A percentile compares a stretch with the other conserved stretches of the same genome.
Evolutionary conservation across 805 yeast genomes (phyloP).

Genomic region (Wickerhamomyces hampshirensis): DNA sequence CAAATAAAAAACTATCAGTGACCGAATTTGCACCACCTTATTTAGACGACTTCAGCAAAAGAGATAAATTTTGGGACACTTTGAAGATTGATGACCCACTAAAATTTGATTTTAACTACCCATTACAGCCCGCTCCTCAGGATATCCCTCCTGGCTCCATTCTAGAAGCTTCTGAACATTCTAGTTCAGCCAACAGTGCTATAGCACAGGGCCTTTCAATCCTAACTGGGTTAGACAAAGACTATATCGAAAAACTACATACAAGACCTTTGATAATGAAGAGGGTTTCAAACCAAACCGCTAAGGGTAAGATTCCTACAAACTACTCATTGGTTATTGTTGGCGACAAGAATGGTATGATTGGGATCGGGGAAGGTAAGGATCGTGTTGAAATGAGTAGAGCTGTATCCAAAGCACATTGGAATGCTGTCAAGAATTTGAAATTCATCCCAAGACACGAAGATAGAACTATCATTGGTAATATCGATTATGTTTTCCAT

Average conservation of each 20-base stretch:
- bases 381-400: conserved; percentile 70
- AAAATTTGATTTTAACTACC: conserved; percentile 44
- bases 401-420: conserved; percentile 80
- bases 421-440: conserved; percentile 90
- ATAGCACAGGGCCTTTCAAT: conserved; percentile 52
- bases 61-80: conserved; percentile 75
- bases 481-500: conserved; percentile 76
- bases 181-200: conserved; percentile 17
- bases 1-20: conserved; percentile 33
- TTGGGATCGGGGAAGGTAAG: conserved; percentile 94
- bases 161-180: conserved; percentile 18
- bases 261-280: conserved; percentile 69
- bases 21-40: conserved; percentile 64
- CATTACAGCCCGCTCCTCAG: conserved; percentile 55
- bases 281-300: conserved; percentile 85
- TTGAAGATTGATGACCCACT: conserved; percentile 45
- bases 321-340: conserved; percentile 83
- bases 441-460: conserved; percentile 81
- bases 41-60: conserved; percentile 62
- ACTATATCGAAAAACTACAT: conserved; percentile 54
- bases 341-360: conserved; percentile 90
- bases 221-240: conserved; percentile 61
- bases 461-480: conserved; percentile 85
- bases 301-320: conserved; percentile 83
- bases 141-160: conserved; percentile 48